Evolutionary conservation across 305 asterid genomes (phyloP), one percentile per base, ranked within the genome.

Genomic region (Fraxinus floribunda): DNA sequence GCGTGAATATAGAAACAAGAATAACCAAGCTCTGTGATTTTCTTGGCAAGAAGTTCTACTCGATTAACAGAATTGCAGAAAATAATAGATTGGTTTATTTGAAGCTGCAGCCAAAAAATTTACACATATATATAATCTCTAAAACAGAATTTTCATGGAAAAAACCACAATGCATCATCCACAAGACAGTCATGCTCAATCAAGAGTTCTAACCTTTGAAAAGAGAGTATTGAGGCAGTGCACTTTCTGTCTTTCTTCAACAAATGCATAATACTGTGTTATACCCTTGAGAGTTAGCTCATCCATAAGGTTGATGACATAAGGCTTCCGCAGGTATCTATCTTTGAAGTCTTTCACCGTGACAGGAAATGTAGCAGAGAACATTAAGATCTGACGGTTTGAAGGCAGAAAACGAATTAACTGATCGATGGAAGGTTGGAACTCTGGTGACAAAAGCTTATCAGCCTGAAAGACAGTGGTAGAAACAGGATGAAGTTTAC

Each of bases 1-100:
- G 99, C 99, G 87, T 95, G 99, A 86, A 95, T 95, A 68, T 95
- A 95, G 91, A 95, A 95, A 86, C 99, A 95, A 83, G 99, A 94
- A 87, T 92, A 95, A 78, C 99, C 99, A 26, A 95, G 97, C 88
- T 95, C 99, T 9, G 98, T 95, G 85, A 95, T 93, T 90, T 95
- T 95, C 95, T 95, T 95, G 83, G 99, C 98, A 83, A 95, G 91
- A 85, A 94, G 94, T 84, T 95, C 99, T 79, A 95, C 99, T 26
- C 99, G 95, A 82, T 95, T 95, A 78, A 95, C 99, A 70, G 98
- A 95, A 87, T 95, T 94, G 93, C 99, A 95, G 90, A 95, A 95
- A 84, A 95, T 95, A 79, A 95, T 95, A 41, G 99, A 95, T 77
- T 95, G 99, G 89, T 95, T 95, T 85, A 95, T 94, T 91, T 94